Percentiles rank a stretch among this genome's conserved stretches.
Evolutionary conservation across 495 filamentous ascomycete genomes (phyloP).

Genomic region (Xylaria scruposa): DNA sequence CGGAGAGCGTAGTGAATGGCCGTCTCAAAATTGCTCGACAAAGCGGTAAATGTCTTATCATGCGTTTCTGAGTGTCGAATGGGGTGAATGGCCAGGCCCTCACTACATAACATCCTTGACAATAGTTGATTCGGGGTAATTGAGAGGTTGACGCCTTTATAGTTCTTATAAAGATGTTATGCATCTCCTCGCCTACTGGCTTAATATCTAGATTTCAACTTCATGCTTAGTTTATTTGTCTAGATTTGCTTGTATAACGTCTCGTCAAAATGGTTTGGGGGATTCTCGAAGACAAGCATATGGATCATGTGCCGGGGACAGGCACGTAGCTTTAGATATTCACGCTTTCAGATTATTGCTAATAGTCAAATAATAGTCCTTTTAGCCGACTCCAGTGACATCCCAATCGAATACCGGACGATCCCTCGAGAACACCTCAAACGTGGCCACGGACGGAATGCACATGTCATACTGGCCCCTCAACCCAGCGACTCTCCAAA

Average conservation of each 20-base stretch:
- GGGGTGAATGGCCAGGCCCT: not conserved
- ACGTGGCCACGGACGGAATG: constrained; percentile 54
- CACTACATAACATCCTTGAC: not conserved
- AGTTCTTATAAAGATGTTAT: constrained; percentile 10
- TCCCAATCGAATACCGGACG: constrained; percentile 50
- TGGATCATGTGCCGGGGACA: constrained; percentile 57
- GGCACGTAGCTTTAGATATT: constrained; percentile 41
- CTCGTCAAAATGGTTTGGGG: constrained; percentile 40
- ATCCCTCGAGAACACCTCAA: constrained; percentile 54
- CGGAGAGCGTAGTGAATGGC: not conserved
- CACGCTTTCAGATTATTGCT: constrained; percentile 4
- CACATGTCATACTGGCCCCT: constrained; percentile 58
- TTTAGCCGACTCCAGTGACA: constrained; percentile 52
- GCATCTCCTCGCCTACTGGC: not conserved
- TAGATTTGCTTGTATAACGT: not conserved
- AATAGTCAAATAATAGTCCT: constrained; percentile 43
- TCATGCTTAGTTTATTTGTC: not conserved
- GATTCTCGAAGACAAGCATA: constrained; percentile 42
- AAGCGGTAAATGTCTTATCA: constrained; percentile 14
- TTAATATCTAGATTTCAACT: not conserved
- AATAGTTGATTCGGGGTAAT: constrained; percentile 13
- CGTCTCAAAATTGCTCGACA: not conserved
- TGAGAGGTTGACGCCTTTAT: not conserved
- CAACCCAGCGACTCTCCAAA: constrained; percentile 63
- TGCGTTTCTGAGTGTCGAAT: not conserved